Evolutionary conservation across 2,329 filamentous ascomycete genomes (phyloP).

Genomic region (Talaromyces islandicus): DNA sequence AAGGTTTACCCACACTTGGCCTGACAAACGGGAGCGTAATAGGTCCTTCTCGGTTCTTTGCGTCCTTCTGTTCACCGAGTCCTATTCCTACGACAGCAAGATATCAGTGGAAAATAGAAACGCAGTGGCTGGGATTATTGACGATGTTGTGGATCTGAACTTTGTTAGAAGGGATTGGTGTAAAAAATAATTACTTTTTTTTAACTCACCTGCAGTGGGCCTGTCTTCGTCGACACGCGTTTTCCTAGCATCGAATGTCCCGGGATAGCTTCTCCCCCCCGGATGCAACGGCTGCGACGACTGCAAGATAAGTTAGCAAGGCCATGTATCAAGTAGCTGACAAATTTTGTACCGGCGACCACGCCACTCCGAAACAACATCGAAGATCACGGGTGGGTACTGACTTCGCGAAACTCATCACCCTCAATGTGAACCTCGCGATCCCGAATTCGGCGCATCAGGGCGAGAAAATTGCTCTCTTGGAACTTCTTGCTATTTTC

Average conservation of each 20-base stretch:
- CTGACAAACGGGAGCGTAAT: background rate
- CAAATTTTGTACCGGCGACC: slow-evolving; percentile 31
- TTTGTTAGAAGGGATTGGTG: background rate
- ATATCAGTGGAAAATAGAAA: background rate
- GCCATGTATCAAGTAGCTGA: slow-evolving; percentile 22
- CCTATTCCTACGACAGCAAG: background rate
- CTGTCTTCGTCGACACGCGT: background rate
- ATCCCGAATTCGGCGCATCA: slow-evolving; percentile 72
- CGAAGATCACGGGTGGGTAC: slow-evolving; percentile 37
- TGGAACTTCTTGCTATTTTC: slow-evolving; percentile 70
- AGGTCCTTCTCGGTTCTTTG: background rate
- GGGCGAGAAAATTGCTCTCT: slow-evolving; percentile 66
- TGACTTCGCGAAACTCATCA: slow-evolving; percentile 50
- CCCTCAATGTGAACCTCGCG: slow-evolving; percentile 67
- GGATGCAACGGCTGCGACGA: slow-evolving; percentile 41
- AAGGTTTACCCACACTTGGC: background rate
- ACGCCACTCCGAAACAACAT: slow-evolving; percentile 26
- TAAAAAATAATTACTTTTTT: background rate
- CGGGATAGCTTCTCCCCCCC: slow-evolving; percentile 41
- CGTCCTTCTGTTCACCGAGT: background rate
- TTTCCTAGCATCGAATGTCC: slow-evolving; percentile 9
- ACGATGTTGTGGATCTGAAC: background rate
- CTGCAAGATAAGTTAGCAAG: slow-evolving; percentile 31
- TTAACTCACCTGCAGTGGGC: background rate
- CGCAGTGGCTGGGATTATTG: background rate